These are phyloP conservation scores for Nectriaceae sp. DNA, from an alignment of 2,329 filamentous ascomycete species.

Conservation along the genomic window DNA sequence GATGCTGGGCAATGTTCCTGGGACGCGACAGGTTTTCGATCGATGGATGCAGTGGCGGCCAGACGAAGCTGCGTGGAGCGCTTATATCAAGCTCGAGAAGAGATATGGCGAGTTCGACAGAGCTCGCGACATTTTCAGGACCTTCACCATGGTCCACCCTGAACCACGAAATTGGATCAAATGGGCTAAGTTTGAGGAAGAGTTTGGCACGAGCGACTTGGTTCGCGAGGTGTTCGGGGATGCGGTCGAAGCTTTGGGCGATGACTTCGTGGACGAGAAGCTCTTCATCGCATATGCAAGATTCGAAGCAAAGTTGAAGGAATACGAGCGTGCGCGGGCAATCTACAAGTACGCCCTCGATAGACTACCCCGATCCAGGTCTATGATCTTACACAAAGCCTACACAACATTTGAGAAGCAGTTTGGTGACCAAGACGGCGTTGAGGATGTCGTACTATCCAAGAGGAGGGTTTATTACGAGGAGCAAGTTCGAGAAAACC, in stretches of 20 bases:
- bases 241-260: constrained; percentile 85
- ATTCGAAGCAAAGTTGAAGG: constrained; percentile 92
- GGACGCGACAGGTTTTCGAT: constrained; percentile 92
- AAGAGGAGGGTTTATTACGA: constrained; percentile 94
- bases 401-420: constrained; percentile 99
- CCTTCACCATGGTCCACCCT: constrained; percentile 90
- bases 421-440: constrained; percentile 88
- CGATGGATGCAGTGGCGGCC: constrained; percentile 99
- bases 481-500: constrained; percentile 88
- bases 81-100: constrained; percentile 97
- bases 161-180: constrained; percentile 98
- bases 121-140: constrained; percentile 85
- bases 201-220: constrained; percentile 86
- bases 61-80: constrained; percentile 91
- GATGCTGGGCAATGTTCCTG: constrained; percentile 91
- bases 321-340: constrained; percentile 88
- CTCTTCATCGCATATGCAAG: constrained; percentile 95
- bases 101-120: constrained; percentile 89
- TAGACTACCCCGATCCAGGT: constrained; percentile 84
- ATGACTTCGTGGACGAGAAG: constrained; percentile 95
- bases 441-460: constrained; percentile 93
- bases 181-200: constrained; percentile 96
- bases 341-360: constrained; percentile 98
- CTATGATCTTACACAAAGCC: constrained; percentile 81
- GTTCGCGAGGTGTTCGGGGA: constrained; percentile 90